These are phyloP conservation scores for Moricandia moricandioides DNA, from an alignment of 345 rosid species.

Conservation along the genomic window DNA sequence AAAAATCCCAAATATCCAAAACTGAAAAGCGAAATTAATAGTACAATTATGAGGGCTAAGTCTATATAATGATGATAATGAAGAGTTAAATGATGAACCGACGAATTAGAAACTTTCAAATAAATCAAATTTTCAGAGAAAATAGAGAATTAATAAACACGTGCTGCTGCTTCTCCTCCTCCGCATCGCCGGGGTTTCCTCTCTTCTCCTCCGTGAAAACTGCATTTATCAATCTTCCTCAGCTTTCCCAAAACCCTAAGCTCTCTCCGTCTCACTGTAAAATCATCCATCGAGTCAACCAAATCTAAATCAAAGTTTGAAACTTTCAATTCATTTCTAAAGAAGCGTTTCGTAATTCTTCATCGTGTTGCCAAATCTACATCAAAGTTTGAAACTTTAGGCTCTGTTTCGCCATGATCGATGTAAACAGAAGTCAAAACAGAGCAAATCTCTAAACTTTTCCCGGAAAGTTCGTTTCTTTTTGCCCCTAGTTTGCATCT, in stretches of 20 bases:
- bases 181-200: slow-evolving; percentile 44
- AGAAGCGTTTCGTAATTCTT: background rate
- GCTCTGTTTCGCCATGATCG: background rate
- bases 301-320: slow-evolving; percentile 31
- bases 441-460: background rate
- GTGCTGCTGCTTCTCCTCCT: slow-evolving; percentile 26
- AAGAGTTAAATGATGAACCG: background rate
- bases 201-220: slow-evolving; percentile 33
- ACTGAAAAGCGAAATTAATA: background rate
- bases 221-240: slow-evolving; percentile 13
- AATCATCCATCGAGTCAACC: slow-evolving; percentile 6
- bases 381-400: too few relatives aligned
- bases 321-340: background rate
- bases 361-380: background rate
- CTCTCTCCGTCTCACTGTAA: background rate
- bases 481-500: background rate
- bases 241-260: slow-evolving; percentile 18
- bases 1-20: background rate
- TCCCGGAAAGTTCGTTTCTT: background rate
- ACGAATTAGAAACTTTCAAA: background rate
- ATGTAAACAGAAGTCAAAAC: background rate
- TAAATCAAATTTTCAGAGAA: background rate
- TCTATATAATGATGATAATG: background rate
- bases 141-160: slow-evolving; percentile 8
- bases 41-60: background rate